Conservation (phyloP, 306 rosid species). For the Pueraria montana region DNA sequence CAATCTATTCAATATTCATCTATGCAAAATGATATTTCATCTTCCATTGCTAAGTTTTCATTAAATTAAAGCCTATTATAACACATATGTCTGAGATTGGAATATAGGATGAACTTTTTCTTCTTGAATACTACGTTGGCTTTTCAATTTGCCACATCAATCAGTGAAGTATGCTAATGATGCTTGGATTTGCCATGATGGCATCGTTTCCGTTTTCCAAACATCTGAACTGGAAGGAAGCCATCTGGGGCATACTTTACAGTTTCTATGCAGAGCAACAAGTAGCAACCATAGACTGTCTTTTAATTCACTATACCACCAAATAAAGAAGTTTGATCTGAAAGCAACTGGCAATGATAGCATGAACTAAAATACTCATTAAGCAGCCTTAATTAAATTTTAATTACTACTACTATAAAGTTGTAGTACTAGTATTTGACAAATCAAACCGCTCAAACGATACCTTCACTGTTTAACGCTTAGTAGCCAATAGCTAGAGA, state of each 20-base stretch:
- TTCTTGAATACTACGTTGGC: too few species aligned
- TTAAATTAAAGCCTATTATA: background rate
- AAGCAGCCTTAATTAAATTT: background rate
- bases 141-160: too few species aligned
- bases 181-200: background rate
- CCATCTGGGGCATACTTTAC: background rate
- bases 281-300: background rate
- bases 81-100: background rate
- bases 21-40: background rate
- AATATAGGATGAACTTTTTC: background rate
- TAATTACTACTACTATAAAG: background rate
- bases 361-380: too few species aligned
- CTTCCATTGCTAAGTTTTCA: background rate
- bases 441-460: background rate
- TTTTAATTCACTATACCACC: background rate
- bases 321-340: constrained; percentile 3
- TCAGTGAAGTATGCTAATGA: background rate
- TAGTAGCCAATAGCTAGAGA: background rate
- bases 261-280: too few species aligned
- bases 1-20: background rate
- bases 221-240: background rate
- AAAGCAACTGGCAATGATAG: background rate
- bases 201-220: constrained; percentile 9
- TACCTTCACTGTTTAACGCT: background rate
- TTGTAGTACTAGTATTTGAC: background rate